Conservation (phyloP, 225 moss, liverwort and hornwort species). For the Straminergon stramineum region DNA sequence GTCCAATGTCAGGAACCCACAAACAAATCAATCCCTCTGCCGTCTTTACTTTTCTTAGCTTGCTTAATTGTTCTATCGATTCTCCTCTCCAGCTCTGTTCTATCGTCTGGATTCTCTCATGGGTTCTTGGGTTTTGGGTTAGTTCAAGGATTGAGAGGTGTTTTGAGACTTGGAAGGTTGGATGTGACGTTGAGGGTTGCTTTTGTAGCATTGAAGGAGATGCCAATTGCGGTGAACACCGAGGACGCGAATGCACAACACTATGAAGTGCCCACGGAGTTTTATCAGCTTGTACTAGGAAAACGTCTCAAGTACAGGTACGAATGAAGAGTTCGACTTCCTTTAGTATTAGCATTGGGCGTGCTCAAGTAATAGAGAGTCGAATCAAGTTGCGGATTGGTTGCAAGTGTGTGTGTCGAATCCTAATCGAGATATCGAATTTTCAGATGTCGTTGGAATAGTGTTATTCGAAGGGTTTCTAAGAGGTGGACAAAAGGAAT, state of each 20-base stretch:
- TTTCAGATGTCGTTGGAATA: neutral
- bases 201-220: slow-evolving; percentile 73
- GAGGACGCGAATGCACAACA: slow-evolving; percentile 80
- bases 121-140: neutral
- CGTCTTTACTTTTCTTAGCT: neutral
- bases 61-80: neutral
- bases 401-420: neutral
- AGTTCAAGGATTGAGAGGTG: neutral
- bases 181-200: neutral
- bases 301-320: slow-evolving; percentile 93
- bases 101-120: neutral
- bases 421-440: neutral
- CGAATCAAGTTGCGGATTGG: neutral
- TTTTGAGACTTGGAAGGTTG: neutral
- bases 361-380: neutral
- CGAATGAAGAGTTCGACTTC: neutral
- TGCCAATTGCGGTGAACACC: slow-evolving; percentile 88
- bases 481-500: neutral
- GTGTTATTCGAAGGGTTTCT: neutral
- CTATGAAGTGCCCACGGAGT: slow-evolving; percentile 91
- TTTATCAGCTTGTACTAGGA: slow-evolving; percentile 68
- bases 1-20: slow-evolving; percentile 32
- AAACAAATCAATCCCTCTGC: neutral
- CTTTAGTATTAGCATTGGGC: neutral
- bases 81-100: neutral